Base-by-base conservation (phyloP, 805 yeast genomes). In the Candida montana region DNA sequence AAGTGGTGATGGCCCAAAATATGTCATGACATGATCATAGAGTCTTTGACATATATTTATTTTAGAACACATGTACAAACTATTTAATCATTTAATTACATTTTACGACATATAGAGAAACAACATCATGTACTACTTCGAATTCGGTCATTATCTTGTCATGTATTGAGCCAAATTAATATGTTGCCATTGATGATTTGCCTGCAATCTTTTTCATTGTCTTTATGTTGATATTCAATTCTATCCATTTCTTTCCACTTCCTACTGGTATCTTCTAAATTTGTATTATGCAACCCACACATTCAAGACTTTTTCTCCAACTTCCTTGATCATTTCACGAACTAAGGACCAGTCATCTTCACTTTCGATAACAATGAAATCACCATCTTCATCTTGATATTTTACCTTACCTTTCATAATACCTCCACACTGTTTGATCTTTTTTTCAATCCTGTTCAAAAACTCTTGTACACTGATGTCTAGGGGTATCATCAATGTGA, bases 1-100 rank as follows among this genome's bases (percentile, higher is more conserved):
- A 68, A 98, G 99, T 47, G 97, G 98, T 24, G 99, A 85, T 62
- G 99, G 99, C 12, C 99, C 99, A 43, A 93, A 93, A 63, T 93
- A 93, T 62, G 81, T 82, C 61, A 77, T 87, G 81, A 82, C 95
- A 7, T 82, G 40, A 29, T 29, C 19, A 7, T 9, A 24, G 10
- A 27, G 29, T 16, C 29, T 4, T 5, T 21, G n/a, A 13, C 17
- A 8, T 16, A 33, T 21, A 33, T 33, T 18, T 32, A 20, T 32
- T 19, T 8, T 32, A 5, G 23, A n/a, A n/a, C 7, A 18, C 18
- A 15, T 24, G 27, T 26, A 35, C n/a, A 19, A 19, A 28, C 10
- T 3, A 17, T 7, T n/a, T 17, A 21, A 17, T 7, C 7, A 23
- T 23, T n/a, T n/a, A n/a, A n/a, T n/a, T n/a, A n/a, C n/a, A n/a